Conservation (phyloP, 192 early-diverging fungal species). For the Coemansia sp. region DNA sequence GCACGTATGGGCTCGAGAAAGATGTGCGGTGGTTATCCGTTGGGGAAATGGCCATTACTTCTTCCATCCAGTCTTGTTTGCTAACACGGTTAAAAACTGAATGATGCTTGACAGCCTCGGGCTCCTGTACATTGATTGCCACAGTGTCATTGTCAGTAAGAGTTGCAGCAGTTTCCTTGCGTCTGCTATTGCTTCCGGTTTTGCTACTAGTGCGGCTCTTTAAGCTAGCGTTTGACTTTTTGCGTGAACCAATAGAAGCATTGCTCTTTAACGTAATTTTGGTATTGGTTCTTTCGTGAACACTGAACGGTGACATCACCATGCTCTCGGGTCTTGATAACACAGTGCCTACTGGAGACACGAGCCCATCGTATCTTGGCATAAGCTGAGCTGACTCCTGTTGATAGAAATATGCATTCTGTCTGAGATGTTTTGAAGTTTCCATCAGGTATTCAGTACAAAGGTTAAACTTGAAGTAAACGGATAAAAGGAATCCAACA, state of each 20-base stretch:
- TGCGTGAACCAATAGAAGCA: neutral
- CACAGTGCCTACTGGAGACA: neutral
- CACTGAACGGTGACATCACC: neutral
- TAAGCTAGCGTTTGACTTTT: neutral
- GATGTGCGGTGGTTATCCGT: slow-evolving; percentile 36
- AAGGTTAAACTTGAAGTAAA: slow-evolving; percentile 21
- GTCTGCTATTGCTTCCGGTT: neutral
- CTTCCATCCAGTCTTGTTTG: slow-evolving; percentile 45
- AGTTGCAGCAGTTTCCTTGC: neutral
- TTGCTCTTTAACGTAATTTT: neutral
- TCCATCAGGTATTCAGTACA: slow-evolving; percentile 34
- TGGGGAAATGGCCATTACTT: slow-evolving; percentile 41
- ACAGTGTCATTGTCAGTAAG: neutral
- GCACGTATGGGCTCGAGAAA: slow-evolving; percentile 13
- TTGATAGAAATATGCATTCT: slow-evolving; percentile 8
- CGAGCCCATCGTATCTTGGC: neutral
- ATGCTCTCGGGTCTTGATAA: slow-evolving; percentile 1
- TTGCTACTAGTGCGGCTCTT: neutral
- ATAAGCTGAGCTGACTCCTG: neutral
- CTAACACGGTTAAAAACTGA: slow-evolving; percentile 39
- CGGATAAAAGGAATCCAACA: slow-evolving; percentile 23
- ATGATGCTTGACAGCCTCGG: slow-evolving; percentile 1
- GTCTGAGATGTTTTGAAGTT: neutral
- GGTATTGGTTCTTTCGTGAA: neutral
- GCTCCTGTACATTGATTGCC: neutral